Percentiles rank a stretch among this genome's conserved stretches.
Conservation (phyloP, 345 rosid species). For the Citrus maxima region DNA sequence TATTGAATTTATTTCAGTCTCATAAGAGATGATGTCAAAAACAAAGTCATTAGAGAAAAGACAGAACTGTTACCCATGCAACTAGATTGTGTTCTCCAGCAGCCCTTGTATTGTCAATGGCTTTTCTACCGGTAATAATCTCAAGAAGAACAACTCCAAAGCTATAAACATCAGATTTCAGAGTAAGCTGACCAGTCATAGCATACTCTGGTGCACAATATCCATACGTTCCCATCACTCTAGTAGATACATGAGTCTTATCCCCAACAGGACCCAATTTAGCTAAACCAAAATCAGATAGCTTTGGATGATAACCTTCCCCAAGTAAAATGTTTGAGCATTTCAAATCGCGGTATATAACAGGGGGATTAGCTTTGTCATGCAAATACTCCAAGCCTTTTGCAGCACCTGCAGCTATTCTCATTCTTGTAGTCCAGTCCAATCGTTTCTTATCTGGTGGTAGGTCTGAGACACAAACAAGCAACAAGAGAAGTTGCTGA, state of each 20-base stretch:
- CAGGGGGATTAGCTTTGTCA: slow-evolving; percentile 66
- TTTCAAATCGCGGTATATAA: slow-evolving; percentile 70
- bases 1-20: neutral
- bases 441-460: slow-evolving; percentile 53
- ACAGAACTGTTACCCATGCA: slow-evolving; percentile 55
- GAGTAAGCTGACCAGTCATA: slow-evolving; percentile 75
- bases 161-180: slow-evolving; percentile 65
- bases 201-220: slow-evolving; percentile 84
- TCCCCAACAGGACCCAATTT: slow-evolving; percentile 81
- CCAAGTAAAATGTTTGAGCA: slow-evolving; percentile 69
- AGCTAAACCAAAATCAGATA: slow-evolving; percentile 78
- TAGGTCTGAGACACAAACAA: slow-evolving; percentile 32
- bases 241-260: slow-evolving; percentile 66
- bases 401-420: slow-evolving; percentile 74
- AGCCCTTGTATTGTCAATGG: slow-evolving; percentile 51
- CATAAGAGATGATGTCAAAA: neutral
- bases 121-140: slow-evolving; percentile 69
- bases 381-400: slow-evolving; percentile 73
- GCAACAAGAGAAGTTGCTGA: neutral
- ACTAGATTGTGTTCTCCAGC: slow-evolving; percentile 65
- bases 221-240: slow-evolving; percentile 78
- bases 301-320: slow-evolving; percentile 57
- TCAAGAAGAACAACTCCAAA: slow-evolving; percentile 67
- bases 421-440: slow-evolving; percentile 78
- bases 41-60: slow-evolving; percentile 3